Conservation (phyloP, 1,284 basidiomycete species). For the Cutaneotrichosporon cutaneum region DNA sequence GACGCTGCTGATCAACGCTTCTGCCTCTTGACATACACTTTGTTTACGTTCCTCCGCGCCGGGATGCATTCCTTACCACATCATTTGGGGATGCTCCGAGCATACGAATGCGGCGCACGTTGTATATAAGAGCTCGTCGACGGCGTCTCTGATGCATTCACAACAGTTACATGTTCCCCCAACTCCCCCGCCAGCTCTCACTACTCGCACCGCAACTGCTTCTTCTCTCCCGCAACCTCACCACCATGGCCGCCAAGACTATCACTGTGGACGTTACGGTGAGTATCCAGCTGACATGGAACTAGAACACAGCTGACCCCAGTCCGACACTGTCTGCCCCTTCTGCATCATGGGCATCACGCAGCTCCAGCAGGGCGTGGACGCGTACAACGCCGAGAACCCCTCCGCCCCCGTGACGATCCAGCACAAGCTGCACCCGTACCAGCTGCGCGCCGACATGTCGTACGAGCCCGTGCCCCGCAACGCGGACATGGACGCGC, state of each 20-base stretch:
- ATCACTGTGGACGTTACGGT: neutral
- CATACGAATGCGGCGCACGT: too few relatives aligned
- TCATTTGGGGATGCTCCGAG: too few relatives aligned
- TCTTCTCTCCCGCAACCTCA: too few relatives aligned
- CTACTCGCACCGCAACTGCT: too few relatives aligned
- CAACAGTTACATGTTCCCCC: neutral
- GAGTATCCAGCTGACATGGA: neutral
- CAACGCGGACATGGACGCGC: neutral
- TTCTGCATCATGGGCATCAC: slow-evolving; percentile 5
- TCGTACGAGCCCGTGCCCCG: neutral
- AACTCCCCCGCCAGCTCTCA: neutral
- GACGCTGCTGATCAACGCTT: too few relatives aligned
- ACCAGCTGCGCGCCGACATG: slow-evolving; percentile 1
- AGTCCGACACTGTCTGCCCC: slow-evolving; percentile 10
- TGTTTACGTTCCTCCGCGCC: too few relatives aligned
- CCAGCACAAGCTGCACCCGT: neutral
- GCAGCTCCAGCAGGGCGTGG: slow-evolving; percentile 4
- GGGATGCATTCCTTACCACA: too few relatives aligned
- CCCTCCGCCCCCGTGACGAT: neutral
- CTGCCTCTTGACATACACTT: too few relatives aligned
- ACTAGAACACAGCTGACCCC: neutral
- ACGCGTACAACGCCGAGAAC: neutral
- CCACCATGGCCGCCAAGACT: neutral
- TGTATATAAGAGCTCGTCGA: too few relatives aligned
- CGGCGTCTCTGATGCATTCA: too few relatives aligned